Evolutionary conservation across 129 eudicot genomes (phyloP).

Genomic region (Arctium lappa): DNA sequence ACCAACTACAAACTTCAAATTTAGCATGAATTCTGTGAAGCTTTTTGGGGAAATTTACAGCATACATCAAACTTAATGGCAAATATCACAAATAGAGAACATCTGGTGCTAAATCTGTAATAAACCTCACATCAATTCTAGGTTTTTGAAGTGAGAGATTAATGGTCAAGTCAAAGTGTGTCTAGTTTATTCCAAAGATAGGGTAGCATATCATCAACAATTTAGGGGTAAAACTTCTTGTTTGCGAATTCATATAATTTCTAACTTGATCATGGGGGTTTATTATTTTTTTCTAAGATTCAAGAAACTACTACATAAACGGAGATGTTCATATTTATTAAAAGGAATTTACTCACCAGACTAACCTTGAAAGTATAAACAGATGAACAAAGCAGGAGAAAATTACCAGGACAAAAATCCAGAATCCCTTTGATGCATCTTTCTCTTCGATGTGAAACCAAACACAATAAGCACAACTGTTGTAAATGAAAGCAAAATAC

Average conservation of each 20-base stretch:
- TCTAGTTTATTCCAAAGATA: neutral
- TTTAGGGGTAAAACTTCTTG: neutral
- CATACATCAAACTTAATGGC: neutral
- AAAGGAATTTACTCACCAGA: no score
- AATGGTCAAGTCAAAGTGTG: neutral
- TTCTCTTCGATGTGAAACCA: no score
- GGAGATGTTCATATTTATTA: no score
- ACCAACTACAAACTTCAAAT: neutral
- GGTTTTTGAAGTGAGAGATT: neutral
- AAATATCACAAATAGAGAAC: neutral
- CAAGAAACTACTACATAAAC: no score
- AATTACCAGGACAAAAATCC: no score
- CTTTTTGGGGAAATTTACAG: neutral
- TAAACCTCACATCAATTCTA: neutral
- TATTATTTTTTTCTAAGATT: no score
- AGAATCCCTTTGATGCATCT: no score
- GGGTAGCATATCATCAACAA: neutral
- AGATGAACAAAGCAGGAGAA: no score
- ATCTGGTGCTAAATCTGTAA: neutral
- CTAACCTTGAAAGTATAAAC: no score
- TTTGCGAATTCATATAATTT: neutral
- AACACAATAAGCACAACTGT: no score
- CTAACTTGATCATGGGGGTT: no score
- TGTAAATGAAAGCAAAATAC: no score
- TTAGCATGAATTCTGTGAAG: neutral